A percentile compares a stretch with the other conserved stretches of the same genome.
These are phyloP conservation scores for Eucalyptus erythrocorys DNA, from an alignment of 345 rosid genomes.

Conservation along the genomic window DNA sequence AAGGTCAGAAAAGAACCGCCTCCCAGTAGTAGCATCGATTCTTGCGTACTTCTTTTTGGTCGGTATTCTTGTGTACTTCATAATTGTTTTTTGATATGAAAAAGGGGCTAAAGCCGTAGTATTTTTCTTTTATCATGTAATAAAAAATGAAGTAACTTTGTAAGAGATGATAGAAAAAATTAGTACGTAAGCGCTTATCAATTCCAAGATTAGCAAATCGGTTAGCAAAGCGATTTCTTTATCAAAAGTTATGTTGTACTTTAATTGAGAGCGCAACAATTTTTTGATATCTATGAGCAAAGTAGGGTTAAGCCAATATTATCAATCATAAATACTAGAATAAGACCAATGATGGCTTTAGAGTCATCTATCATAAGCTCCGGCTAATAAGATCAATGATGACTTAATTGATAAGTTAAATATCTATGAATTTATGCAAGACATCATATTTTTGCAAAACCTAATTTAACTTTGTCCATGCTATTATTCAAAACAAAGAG, in stretches of 20 bases:
- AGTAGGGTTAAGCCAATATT: accelerated
- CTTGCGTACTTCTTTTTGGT: background rate
- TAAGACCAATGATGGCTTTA: no score
- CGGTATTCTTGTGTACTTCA: background rate
- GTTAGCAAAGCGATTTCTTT: accelerated
- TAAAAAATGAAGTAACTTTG: no score
- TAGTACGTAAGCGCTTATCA: accelerated
- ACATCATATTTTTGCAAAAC: background rate
- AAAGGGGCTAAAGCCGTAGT: no score
- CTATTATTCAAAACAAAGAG: accelerated
- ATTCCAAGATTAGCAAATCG: accelerated
- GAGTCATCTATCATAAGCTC: no score
- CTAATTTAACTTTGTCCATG: accelerated
- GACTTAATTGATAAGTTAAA: background rate
- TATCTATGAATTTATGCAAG: background rate
- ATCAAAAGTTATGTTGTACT: no score
- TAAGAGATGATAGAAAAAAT: accelerated
- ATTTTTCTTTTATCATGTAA: no score
- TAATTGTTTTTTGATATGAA: background rate
- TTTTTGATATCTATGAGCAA: no score
- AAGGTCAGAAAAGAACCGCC: accelerated
- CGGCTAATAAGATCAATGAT: no score
- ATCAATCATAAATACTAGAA: accelerated
- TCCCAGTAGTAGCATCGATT: background rate
- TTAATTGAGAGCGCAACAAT: no score